Evolutionary conservation across 306 rosid genomes (phyloP).

Genomic region (Potentilla sterilis): DNA sequence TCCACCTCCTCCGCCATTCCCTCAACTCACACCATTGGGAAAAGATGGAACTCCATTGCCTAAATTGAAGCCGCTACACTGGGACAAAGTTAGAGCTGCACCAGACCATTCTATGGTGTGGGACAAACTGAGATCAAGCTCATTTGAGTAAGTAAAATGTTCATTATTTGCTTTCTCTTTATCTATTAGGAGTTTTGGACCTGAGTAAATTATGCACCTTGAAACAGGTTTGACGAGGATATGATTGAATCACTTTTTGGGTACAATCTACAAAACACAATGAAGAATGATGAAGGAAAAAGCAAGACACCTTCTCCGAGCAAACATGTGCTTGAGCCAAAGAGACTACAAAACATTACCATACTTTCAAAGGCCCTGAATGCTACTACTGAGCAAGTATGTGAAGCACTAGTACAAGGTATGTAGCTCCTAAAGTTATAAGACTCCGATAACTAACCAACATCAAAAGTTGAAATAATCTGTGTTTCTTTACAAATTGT

Average conservation of each 20-base stretch:
- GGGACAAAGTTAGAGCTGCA: slow-evolving; percentile 98
- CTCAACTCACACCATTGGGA: slow-evolving; percentile 59
- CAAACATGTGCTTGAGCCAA: slow-evolving; percentile 92
- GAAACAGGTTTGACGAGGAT: slow-evolving; percentile 88
- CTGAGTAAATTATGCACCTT: slow-evolving; percentile 22
- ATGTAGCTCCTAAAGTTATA: slow-evolving; percentile 21
- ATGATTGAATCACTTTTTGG: slow-evolving; percentile 98
- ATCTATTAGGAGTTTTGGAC: not conserved
- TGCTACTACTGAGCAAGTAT: slow-evolving; percentile 66
- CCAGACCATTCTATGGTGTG: slow-evolving; percentile 92
- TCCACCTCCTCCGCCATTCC: slow-evolving; percentile 82
- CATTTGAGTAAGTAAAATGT: slow-evolving; percentile 77
- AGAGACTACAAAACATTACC: slow-evolving; percentile 92
- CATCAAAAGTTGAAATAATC: not conserved
- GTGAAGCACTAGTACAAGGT: slow-evolving; percentile 86
- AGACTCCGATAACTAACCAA: not conserved
- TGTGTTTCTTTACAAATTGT: not conserved
- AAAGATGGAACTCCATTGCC: slow-evolving; percentile 81
- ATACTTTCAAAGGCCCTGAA: slow-evolving; percentile 89
- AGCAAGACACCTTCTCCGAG: slow-evolving; percentile 92
- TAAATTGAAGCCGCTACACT: slow-evolving; percentile 94
- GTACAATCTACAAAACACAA: slow-evolving; percentile 68
- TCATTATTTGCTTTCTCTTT: not conserved
- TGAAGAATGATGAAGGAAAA: slow-evolving; percentile 74
- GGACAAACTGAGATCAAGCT: slow-evolving; percentile 89